phyloP scores from a whole-genome alignment of 345 rosid species.

The Erysimum cheiranthoides region DNA sequence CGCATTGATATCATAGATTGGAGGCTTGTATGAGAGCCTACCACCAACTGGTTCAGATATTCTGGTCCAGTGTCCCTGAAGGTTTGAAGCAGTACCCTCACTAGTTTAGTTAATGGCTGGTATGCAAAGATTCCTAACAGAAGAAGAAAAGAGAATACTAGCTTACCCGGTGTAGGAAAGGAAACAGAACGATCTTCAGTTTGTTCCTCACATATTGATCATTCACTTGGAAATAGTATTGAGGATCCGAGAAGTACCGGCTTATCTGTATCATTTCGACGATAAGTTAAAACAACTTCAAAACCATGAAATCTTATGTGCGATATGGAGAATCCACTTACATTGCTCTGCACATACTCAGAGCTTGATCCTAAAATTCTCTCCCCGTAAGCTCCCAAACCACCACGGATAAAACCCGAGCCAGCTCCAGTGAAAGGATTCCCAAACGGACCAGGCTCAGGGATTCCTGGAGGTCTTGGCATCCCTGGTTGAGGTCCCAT shows the following conservation, averaged over 20 bases:
- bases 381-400: constrained; percentile 62
- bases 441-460: constrained; percentile 53
- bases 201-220: constrained; percentile 62
- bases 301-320: not conserved
- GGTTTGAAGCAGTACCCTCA: constrained; percentile 12
- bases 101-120: not conserved
- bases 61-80: constrained; percentile 75
- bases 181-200: constrained; percentile 59
- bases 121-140: not conserved
- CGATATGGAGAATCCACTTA: constrained; percentile 31
- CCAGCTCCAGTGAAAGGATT: constrained; percentile 57
- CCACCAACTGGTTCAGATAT: constrained; percentile 75
- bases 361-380: constrained; percentile 60
- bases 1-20: constrained; percentile 73
- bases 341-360: constrained; percentile 69
- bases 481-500: constrained; percentile 49
- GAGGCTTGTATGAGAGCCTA: constrained; percentile 70
- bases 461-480: constrained; percentile 47
- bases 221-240: constrained; percentile 67
- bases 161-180: constrained; percentile 58
- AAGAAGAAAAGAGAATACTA: constrained; percentile 19
- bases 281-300: not conserved
- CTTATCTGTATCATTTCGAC: constrained; percentile 50
- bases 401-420: constrained; percentile 58
- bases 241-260: constrained; percentile 65